A percentile compares a stretch with the other conserved stretches of the same genome.
These are phyloP conservation scores for Pestalotiopsis sp. DNA, from an alignment of 2,329 filamentous ascomycete genomes.

Conservation along the genomic window DNA sequence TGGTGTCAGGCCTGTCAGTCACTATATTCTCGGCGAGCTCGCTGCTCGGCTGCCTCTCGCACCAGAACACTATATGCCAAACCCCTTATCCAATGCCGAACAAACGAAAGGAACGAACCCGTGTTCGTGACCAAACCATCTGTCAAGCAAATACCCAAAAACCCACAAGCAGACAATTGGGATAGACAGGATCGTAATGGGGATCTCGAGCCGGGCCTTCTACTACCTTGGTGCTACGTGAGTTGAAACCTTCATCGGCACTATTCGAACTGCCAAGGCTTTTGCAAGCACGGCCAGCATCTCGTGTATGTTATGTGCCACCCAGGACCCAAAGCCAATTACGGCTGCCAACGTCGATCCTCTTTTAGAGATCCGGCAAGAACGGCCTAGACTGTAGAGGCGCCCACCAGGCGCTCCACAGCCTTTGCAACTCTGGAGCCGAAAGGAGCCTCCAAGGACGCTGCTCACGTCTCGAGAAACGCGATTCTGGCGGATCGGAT, in stretches of 20 bases:
- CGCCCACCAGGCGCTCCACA: background rate
- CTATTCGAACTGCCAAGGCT: background rate
- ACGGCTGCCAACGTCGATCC: constrained; percentile 5
- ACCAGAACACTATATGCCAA: background rate
- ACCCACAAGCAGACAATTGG: background rate
- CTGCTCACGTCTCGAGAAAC: background rate
- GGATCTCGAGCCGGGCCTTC: background rate
- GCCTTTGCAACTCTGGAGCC: background rate
- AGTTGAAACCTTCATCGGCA: constrained; percentile 1
- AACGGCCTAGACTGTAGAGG: background rate
- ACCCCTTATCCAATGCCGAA: background rate
- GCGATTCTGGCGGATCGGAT: background rate
- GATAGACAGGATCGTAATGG: background rate
- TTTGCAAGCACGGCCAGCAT: background rate
- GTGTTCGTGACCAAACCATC: background rate
- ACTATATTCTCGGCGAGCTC: no score
- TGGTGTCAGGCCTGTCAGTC: no score
- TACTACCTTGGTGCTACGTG: constrained; percentile 1
- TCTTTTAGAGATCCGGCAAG: background rate
- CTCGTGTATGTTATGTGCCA: constrained; percentile 9
- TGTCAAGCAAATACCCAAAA: background rate
- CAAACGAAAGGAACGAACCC: background rate
- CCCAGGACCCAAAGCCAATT: constrained; percentile 3
- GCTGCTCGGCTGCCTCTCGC: no score
- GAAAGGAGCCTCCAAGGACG: background rate